Evolutionary conservation across 2,329 filamentous ascomycete species (phyloP), one percentile per base, ranked within the genome.

Genomic region (Chlorencoelia australis): DNA sequence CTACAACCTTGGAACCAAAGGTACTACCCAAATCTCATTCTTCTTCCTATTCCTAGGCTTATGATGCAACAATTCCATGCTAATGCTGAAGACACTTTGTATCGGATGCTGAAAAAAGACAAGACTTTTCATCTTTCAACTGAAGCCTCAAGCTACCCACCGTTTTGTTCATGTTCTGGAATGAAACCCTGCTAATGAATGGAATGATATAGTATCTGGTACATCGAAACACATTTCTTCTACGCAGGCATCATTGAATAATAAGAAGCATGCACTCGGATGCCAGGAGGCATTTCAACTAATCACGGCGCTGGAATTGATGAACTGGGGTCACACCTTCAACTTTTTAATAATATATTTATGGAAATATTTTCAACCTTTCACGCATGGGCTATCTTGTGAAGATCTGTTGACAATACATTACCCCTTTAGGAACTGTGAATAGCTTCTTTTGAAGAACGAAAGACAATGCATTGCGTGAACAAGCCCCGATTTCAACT

Each of bases 41-140:
- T n/a, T 26, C 5, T 17, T n/a, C 15, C 13, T 16, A 30, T 35
- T 25, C 24, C 17, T 26, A 20, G 28, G 36, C 61, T 62, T 63
- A 63, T 82, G 79, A 84, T 84, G 77, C 73, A 67, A 66, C 65
- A 71, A 76, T 78, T 81, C 76, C 75, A 81, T 83, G 79, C 79
- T 83, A 82, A 82, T 74, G 64, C 80, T 68, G 78, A 84, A 75
- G 63, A 44, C 49, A 43, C 55, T 55, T 51, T 39, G 48, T 53
- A 52, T 48, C 53, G 52, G 55, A 73, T 77, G 73, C 81, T 71
- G 75, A 82, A 64, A 63, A 67, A 73, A 68, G 51, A 55, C 65
- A 69, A 71, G 75, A 71, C 78, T 83, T 83, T 84, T 84, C 79
- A 84, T 83, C 79, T 83, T 83, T 83, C 79, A 71, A 71, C 78